Evolutionary conservation across 306 rosid genomes (phyloP), one percentile per base, ranked within the genome.

Genomic region (Begonia masoniana): DNA sequence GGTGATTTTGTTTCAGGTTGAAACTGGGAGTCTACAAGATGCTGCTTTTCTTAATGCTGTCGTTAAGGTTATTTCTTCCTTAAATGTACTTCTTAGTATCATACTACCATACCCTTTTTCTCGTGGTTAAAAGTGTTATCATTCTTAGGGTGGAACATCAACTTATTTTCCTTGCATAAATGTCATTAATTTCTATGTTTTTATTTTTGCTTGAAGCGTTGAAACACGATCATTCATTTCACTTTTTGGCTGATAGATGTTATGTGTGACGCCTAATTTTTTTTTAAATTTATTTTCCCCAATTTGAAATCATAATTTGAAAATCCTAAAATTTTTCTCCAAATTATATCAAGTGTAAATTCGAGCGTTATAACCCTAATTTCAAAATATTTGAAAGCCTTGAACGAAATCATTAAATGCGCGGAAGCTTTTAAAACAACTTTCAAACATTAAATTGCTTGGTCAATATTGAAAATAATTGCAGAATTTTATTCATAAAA

Each of bases 11-110:
- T 55, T 68, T 78, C 88, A 89, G 97, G 80, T 49, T 66, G 85
- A 85, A 75, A 57, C 82, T 9, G 78, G 72, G 52, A 68, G 57
- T 73, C 70, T 85, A 58, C 91, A 80, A 60, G 94, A 71, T 62
- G 68, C 80, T 5, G 76, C 68, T 71, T 80, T 89, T 61, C 95
- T 89, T 43, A 89, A 85, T 73, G 97, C 97, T 31, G 97, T 89
- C 51, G 97, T 89, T 46, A 89, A 89, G 97, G 97, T 89, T 78
- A 35, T 58, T 3, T 11, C 0, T n/a, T 10, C 49, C 6, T 6
- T 45, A 45, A 11, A 45, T 45, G 13, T 45, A n/a, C 5, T 1
- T 45, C n/a, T 45, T n/a, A 45, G 49, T 10, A 11, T 45, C 5
- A 0, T 12, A 45, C 2, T 4, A 31, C 39, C 39, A 5, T 31